Evolutionary conservation across 1,284 basidiomycete species (phyloP).

Genomic region (Pisolithus thermaeus): DNA sequence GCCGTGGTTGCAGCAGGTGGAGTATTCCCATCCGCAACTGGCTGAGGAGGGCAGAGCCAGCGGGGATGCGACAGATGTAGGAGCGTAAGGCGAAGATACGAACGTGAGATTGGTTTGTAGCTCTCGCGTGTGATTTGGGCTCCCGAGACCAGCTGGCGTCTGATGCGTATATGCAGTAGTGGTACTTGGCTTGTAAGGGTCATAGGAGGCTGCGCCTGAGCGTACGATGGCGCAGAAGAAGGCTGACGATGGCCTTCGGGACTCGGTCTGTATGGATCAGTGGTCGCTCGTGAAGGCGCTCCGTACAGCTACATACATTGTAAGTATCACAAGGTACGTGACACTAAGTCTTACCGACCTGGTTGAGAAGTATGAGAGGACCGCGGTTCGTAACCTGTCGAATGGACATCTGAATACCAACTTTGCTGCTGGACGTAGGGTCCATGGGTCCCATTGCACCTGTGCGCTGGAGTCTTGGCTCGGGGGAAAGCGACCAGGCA

Average conservation of each 20-base stretch:
- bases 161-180: conserved; percentile 15
- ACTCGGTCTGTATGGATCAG: conserved; percentile 17
- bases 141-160: conserved; percentile 18
- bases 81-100: conserved; percentile 21
- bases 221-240: conserved; percentile 11
- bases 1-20: conserved; percentile 30
- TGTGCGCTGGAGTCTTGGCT: conserved; percentile 14
- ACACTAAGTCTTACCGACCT: conserved; percentile 18
- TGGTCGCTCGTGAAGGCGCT: conserved; percentile 10
- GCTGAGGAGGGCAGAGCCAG: conserved; percentile 10
- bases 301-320: conserved; percentile 10
- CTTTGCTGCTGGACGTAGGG: conserved; percentile 24
- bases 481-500: conserved; percentile 25
- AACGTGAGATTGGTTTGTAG: conserved; percentile 10
- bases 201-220: conserved; percentile 12
- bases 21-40: conserved; percentile 14
- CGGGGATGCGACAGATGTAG: conserved; percentile 13
- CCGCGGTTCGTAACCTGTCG: conserved; percentile 21
- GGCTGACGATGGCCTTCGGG: conserved; percentile 11
- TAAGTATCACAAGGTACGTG: conserved; percentile 7
- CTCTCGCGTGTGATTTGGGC: conserved; percentile 7
- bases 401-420: conserved; percentile 22
- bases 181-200: conserved; percentile 30
- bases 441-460: conserved; percentile 8
- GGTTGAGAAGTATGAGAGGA: conserved; percentile 10